Evolutionary conservation across 2,329 filamentous ascomycete species (phyloP).

Genomic region (Hawksworthiomyces lignivorus): DNA sequence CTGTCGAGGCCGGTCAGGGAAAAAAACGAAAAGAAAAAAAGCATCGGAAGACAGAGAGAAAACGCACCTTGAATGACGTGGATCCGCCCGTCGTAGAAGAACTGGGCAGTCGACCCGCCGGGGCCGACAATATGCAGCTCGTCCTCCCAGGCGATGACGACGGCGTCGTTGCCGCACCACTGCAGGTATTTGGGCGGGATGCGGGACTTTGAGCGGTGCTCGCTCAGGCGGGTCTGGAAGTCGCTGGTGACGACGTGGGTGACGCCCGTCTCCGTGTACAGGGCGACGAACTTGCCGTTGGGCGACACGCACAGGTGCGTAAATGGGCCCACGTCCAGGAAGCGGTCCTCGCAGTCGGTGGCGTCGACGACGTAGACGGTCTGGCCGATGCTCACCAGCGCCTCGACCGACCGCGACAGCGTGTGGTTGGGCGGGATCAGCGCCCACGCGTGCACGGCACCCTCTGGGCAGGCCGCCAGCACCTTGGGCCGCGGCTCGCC

Average conservation of each 20-base stretch:
- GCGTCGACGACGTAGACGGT: constrained; percentile 85
- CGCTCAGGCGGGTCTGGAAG: constrained; percentile 84
- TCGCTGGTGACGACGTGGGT: constrained; percentile 93
- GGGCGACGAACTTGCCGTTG: constrained; percentile 77
- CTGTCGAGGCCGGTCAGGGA: constrained; percentile 24
- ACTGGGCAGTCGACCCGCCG: constrained; percentile 64
- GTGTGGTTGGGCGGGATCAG: constrained; percentile 83
- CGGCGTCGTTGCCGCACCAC: constrained; percentile 94
- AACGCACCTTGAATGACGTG: constrained; percentile 73
- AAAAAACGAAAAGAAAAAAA: background rate
- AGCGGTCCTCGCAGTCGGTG: constrained; percentile 82
- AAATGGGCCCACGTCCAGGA: constrained; percentile 87
- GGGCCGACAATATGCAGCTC: constrained; percentile 92
- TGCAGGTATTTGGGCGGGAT: constrained; percentile 81
- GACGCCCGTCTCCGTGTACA: constrained; percentile 79
- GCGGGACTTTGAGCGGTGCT: constrained; percentile 81
- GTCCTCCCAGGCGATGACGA: constrained; percentile 93
- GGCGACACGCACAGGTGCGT: constrained; percentile 85
- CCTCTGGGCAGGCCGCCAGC: constrained; percentile 68
- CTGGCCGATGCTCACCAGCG: constrained; percentile 73
- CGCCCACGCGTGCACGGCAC: constrained; percentile 78
- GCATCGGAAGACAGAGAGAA: too few relatives aligned
- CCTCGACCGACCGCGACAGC: constrained; percentile 86
- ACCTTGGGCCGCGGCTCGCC: constrained; percentile 81
- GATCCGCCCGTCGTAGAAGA: constrained; percentile 85